Evolutionary conservation across 768 basidiomycete species (phyloP).

Genomic region (Termitomyces sp.): DNA sequence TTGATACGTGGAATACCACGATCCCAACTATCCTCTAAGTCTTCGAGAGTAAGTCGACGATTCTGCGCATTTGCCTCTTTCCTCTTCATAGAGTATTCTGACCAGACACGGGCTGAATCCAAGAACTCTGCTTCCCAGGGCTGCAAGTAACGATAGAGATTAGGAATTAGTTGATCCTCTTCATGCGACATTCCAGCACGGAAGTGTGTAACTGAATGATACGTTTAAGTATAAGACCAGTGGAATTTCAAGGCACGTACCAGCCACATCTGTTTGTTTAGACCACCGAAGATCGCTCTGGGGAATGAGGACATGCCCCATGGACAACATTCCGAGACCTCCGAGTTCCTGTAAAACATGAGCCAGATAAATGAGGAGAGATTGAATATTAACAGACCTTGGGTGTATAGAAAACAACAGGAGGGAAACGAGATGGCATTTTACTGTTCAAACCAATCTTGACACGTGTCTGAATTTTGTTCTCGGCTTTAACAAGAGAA

Average conservation of each 20-base stretch:
- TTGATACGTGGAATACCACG: slow-evolving; percentile 98
- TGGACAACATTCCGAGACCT: slow-evolving; percentile 97
- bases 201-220: slow-evolving; percentile 83
- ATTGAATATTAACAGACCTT: slow-evolving; percentile 44
- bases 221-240: background rate
- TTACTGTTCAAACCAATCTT: slow-evolving; percentile 99
- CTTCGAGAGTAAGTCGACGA: slow-evolving; percentile 92
- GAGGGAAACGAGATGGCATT: slow-evolving; percentile 99
- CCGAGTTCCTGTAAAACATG: slow-evolving; percentile 66
- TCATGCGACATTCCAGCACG: slow-evolving; percentile 98
- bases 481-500: slow-evolving; percentile 95
- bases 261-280: slow-evolving; percentile 95
- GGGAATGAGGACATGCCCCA: slow-evolving; percentile 98
- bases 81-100: slow-evolving; percentile 98
- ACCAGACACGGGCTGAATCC: slow-evolving; percentile 98
- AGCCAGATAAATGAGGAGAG: background rate
- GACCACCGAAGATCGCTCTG: slow-evolving; percentile 98
- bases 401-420: slow-evolving; percentile 93
- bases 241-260: slow-evolving; percentile 26
- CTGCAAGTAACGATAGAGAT: slow-evolving; percentile 93
- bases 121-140: slow-evolving; percentile 98
- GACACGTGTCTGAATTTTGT: slow-evolving; percentile 99
- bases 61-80: slow-evolving; percentile 99
- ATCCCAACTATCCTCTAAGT: slow-evolving; percentile 98
- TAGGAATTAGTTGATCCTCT: slow-evolving; percentile 93